These are phyloP conservation scores for Boechera divaricarpa DNA, from an alignment of 345 rosid genomes.

Conservation along the genomic window DNA sequence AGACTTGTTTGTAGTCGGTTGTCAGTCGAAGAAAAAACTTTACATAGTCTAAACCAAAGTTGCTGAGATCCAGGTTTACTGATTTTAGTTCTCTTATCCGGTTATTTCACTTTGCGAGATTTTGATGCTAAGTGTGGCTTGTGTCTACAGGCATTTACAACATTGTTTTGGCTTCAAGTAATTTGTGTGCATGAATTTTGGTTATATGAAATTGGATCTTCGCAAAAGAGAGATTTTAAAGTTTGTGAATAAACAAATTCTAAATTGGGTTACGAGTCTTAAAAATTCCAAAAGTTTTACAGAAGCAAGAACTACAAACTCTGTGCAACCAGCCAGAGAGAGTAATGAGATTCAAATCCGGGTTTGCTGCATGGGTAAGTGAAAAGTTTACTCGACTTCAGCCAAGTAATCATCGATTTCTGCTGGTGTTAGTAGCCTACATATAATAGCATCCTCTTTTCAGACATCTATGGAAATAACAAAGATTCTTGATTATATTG, in stretches of 20 bases:
- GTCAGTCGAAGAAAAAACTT: background rate
- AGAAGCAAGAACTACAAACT: slow-evolving; percentile 21
- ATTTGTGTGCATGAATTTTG: background rate
- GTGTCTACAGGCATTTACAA: background rate
- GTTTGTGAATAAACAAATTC: background rate
- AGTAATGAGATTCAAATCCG: background rate
- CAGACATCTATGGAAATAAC: slow-evolving; percentile 14
- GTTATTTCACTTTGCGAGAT: background rate
- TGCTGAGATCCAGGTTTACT: background rate
- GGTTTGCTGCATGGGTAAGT: slow-evolving; percentile 2
- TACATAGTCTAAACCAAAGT: background rate
- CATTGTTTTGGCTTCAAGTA: background rate
- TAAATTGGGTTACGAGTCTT: background rate
- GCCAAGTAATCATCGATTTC: slow-evolving; percentile 69
- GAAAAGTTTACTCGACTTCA: slow-evolving; percentile 55
- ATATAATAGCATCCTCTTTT: background rate
- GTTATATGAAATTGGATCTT: background rate
- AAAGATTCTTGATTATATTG: slow-evolving; percentile 2
- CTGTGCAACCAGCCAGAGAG: slow-evolving; percentile 6
- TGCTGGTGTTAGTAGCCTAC: slow-evolving; percentile 83
- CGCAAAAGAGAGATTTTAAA: background rate
- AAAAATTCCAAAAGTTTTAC: slow-evolving; percentile 26
- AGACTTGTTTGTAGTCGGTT: slow-evolving; percentile 3
- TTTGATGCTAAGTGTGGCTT: background rate
- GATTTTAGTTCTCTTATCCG: background rate